phyloP scores from a whole-genome alignment of 176 grass and related monocot species.

The Ensete glaucum region DNA sequence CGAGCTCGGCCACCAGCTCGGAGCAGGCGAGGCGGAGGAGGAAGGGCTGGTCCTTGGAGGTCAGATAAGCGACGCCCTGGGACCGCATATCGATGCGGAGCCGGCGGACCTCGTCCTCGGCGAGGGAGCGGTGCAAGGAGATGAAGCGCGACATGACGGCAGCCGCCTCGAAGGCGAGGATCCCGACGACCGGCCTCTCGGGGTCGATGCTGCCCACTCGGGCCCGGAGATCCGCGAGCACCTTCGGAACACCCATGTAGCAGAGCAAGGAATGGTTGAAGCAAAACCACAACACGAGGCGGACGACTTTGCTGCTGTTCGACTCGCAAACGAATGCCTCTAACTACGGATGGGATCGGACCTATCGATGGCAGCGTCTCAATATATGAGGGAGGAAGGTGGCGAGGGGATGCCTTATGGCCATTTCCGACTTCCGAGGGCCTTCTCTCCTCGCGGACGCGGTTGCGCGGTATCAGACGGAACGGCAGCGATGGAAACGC shows the following conservation, averaged over 20 bases:
- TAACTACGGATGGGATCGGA: too few species aligned
- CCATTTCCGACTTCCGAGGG: too few species aligned
- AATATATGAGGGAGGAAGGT: too few species aligned
- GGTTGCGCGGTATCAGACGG: too few species aligned
- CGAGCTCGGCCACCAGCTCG: slow-evolving; percentile 57
- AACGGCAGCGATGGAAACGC: too few species aligned
- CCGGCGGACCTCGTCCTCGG: slow-evolving; percentile 44
- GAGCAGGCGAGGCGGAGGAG: slow-evolving; percentile 70
- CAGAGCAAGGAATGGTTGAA: too few species aligned
- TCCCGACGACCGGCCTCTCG: slow-evolving; percentile 40
- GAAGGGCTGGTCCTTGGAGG: slow-evolving; percentile 67
- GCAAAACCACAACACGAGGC: too few species aligned
- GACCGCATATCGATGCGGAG: slow-evolving; percentile 81
- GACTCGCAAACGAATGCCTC: too few species aligned
- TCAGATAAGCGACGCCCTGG: slow-evolving; percentile 68
- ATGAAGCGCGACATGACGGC: slow-evolving; percentile 73
- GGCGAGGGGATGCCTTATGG: too few species aligned
- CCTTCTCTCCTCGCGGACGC: too few species aligned
- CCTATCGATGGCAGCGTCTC: too few species aligned
- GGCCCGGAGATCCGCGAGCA: slow-evolving; percentile 27
- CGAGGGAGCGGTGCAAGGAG: slow-evolving; percentile 60
- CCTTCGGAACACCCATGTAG: background rate
- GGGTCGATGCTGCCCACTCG: slow-evolving; percentile 9
- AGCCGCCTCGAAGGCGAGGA: slow-evolving; percentile 71
- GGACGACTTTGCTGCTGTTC: too few species aligned